Evolutionary conservation across 148 eudicot genomes (phyloP).

Genomic region (Rhododendron mucronatum): DNA sequence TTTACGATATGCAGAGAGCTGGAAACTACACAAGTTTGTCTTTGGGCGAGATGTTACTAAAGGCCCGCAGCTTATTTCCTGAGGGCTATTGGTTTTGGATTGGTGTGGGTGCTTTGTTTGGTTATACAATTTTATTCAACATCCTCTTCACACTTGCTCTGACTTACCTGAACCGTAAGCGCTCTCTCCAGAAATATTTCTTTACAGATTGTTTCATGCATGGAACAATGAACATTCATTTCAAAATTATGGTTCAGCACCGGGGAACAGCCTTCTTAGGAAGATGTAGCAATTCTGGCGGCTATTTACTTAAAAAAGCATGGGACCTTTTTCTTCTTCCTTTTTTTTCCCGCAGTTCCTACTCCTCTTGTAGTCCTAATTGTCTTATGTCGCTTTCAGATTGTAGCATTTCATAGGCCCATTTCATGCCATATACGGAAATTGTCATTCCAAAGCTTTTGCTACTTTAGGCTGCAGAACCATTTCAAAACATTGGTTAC

Average conservation of each 20-base stretch:
- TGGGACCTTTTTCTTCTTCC: background rate
- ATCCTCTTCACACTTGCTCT: slow-evolving; percentile 73
- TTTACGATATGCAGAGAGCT: slow-evolving; percentile 42
- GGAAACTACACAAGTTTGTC: slow-evolving; percentile 47
- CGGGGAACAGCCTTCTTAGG: background rate
- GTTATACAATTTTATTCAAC: slow-evolving; percentile 73
- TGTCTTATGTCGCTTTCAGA: background rate
- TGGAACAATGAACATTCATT: background rate
- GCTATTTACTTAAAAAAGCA: background rate
- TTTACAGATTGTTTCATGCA: background rate
- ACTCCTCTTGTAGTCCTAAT: background rate
- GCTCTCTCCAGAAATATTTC: slow-evolving; percentile 13
- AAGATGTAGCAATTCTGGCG: background rate
- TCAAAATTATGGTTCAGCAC: background rate
- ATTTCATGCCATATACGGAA: background rate
- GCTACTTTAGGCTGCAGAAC: background rate
- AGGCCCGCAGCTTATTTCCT: slow-evolving; percentile 75
- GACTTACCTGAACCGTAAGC: slow-evolving; percentile 91
- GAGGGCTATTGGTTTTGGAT: slow-evolving; percentile 95
- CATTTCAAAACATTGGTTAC: background rate
- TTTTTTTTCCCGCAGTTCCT: background rate
- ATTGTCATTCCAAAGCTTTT: background rate
- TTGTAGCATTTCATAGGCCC: background rate
- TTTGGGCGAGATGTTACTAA: slow-evolving; percentile 76
- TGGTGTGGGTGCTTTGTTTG: slow-evolving; percentile 88